Evolutionary conservation across 352 stramenopile species (phyloP).

Genomic region (Lagenidium sp.): DNA sequence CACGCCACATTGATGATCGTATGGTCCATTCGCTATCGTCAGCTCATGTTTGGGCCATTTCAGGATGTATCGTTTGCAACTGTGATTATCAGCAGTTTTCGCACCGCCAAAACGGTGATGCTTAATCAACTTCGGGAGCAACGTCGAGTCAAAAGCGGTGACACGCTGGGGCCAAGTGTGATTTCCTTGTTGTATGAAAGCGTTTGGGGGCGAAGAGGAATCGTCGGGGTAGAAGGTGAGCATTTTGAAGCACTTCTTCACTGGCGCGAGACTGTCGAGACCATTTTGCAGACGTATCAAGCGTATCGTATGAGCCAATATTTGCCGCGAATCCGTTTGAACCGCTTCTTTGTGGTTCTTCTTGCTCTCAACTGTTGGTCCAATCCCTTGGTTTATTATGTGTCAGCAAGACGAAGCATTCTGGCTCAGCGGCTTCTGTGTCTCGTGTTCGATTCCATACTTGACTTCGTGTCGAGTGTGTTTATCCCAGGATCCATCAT

Average conservation of each 20-base stretch:
- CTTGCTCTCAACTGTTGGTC: slow-evolving; percentile 5
- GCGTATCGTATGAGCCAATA: slow-evolving; percentile 25
- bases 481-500: neutral
- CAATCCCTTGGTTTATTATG: slow-evolving; percentile 1
- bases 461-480: slow-evolving; percentile 7
- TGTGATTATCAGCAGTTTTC: too few relatives aligned
- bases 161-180: neutral
- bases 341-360: slow-evolving; percentile 15
- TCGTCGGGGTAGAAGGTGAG: slow-evolving; percentile 16
- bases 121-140: too few relatives aligned
- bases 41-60: neutral
- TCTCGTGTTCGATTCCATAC: slow-evolving; percentile 2
- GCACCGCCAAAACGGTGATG: too few relatives aligned
- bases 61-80: neutral
- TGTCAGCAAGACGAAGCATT: neutral
- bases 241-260: slow-evolving; percentile 11
- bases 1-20: neutral
- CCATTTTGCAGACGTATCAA: slow-evolving; percentile 18
- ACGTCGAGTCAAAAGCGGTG: neutral
- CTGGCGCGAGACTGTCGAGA: slow-evolving; percentile 16
- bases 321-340: slow-evolving; percentile 11
- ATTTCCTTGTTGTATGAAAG: neutral
- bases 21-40: neutral
- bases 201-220: neutral
- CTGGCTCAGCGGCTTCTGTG: neutral